Evolutionary conservation across 371 early-diverging fungal species (phyloP), one percentile per base, ranked within the genome.

Genomic region (Sporodiniella umbellata): DNA sequence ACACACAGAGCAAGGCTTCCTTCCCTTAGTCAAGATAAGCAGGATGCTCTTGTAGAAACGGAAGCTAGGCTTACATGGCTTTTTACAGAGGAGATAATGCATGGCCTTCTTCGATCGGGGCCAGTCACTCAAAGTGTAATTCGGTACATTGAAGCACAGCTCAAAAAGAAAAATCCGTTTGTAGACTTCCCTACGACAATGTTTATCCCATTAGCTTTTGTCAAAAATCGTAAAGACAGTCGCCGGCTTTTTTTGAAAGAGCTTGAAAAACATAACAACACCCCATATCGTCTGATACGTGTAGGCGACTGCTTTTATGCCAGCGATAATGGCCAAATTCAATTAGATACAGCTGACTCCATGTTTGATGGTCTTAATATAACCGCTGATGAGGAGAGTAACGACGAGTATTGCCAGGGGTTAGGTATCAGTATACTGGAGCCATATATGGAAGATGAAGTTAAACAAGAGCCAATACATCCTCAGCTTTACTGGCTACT

Each of bases 71-170:
- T 91, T 8, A 79, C 81, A 1, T 79, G 79, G 80, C 56, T 88
- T 0, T 72, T 89, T 33, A 84, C 87, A 33, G 87, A 89, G 51
- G 89, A 89, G 64, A 79, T 89, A 11, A 83, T 91, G 79, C 84
- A 87, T 51, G 81, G 82, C 1, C 55, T 91, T 7, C 61, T 91
- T 37, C 72, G 79, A 14, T 66, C 84, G 17, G 64, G 77, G 0
- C 83, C 82, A 1, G 65, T 86, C 0, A 78, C 79, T 0, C 58
- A 70, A 25, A 64, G 74, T 8, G 79, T 85, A 0, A 54, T 89
- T 17, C 67, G 71, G 6, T 80, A 80, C 50, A 76, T 89, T 18
- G 82, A 85, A 56, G 60, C 72, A 2, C 83, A 84, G 37, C 54
- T 86, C 25, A 75, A 75, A 56, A 76, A 80, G 39, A 85, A 83